A percentile compares a stretch with the other conserved stretches of the same genome.
Conservation (phyloP, 1,284 basidiomycete genomes). For the Sporisorium scitamineum region DNA sequence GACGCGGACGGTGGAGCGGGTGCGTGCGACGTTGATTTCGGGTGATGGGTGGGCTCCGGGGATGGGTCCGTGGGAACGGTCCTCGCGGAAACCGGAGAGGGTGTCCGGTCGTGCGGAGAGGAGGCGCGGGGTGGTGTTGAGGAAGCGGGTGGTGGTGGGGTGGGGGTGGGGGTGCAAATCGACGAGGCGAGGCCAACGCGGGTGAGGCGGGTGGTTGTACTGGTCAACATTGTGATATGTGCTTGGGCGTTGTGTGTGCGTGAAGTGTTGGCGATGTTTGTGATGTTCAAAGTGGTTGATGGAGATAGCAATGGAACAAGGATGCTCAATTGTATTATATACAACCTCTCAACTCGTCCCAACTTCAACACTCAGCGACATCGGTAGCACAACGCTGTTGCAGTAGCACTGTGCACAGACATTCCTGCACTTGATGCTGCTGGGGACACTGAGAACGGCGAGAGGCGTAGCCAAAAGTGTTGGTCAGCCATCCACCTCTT, state of each 20-base stretch:
- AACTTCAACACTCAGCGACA: too few relatives aligned
- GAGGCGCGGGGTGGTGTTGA: conserved; percentile 13
- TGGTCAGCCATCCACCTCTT: neutral
- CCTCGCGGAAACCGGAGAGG: conserved; percentile 31
- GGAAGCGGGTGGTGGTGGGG: neutral
- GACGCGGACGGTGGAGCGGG: conserved; percentile 41
- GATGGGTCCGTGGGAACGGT: conserved; percentile 35
- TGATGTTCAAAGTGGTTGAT: too few relatives aligned
- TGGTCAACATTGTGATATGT: conserved; percentile 25
- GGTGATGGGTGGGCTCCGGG: conserved; percentile 40
- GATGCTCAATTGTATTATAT: too few relatives aligned
- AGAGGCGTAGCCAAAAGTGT: neutral
- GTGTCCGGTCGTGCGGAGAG: conserved; percentile 47
- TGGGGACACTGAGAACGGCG: too few relatives aligned
- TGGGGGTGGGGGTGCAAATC: neutral
- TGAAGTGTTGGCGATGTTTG: too few relatives aligned
- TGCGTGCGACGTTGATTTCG: conserved; percentile 43
- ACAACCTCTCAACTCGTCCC: too few relatives aligned
- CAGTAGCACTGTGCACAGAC: neutral
- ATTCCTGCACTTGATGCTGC: too few relatives aligned
- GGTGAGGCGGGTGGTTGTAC: conserved; percentile 7
- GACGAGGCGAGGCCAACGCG: conserved; percentile 24
- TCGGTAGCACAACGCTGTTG: too few relatives aligned
- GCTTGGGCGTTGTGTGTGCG: neutral
- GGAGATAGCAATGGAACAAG: too few relatives aligned